phyloP scores from a whole-genome alignment of 768 basidiomycete genomes.

The Boletus huronensis region DNA sequence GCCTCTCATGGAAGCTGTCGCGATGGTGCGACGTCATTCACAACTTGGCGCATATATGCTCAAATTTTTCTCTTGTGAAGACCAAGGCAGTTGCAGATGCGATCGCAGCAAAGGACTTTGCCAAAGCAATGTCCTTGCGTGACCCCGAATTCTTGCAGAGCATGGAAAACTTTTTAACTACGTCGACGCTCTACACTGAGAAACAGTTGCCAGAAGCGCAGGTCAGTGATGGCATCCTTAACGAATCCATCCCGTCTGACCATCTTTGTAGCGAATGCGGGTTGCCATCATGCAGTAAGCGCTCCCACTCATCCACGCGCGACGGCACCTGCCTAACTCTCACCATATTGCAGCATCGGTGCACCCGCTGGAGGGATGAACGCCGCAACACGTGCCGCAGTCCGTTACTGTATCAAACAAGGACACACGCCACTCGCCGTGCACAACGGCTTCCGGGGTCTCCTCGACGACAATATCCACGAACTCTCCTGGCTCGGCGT shows the following conservation, averaged over 20 bases:
- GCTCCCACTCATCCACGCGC: not conserved
- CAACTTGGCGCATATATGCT: not conserved
- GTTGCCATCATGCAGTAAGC: slow-evolving; percentile 83
- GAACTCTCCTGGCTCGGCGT: slow-evolving; percentile 95
- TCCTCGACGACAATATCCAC: slow-evolving; percentile 83
- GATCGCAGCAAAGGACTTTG: slow-evolving; percentile 80
- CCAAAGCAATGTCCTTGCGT: slow-evolving; percentile 80
- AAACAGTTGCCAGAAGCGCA: slow-evolving; percentile 49
- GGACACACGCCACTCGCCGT: slow-evolving; percentile 92
- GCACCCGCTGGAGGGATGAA: slow-evolving; percentile 99
- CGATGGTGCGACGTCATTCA: slow-evolving; percentile 50
- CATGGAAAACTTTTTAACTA: slow-evolving; percentile 79
- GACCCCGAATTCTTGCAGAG: slow-evolving; percentile 91
- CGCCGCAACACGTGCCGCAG: slow-evolving; percentile 92
- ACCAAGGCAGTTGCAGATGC: slow-evolving; percentile 84
- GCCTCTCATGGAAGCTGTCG: slow-evolving; percentile 90
- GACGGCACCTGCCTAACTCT: not conserved
- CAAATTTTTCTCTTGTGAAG: slow-evolving; percentile 36
- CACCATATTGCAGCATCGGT: slow-evolving; percentile 59
- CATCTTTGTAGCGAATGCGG: slow-evolving; percentile 57
- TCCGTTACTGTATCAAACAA: slow-evolving; percentile 87
- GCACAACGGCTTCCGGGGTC: slow-evolving; percentile 93
- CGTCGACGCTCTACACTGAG: slow-evolving; percentile 57
- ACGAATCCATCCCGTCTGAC: slow-evolving; percentile 8
- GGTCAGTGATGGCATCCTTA: slow-evolving; percentile 28